Conservation (phyloP, 768 basidiomycete genomes). For the Boletus rufocinnamomeus region DNA sequence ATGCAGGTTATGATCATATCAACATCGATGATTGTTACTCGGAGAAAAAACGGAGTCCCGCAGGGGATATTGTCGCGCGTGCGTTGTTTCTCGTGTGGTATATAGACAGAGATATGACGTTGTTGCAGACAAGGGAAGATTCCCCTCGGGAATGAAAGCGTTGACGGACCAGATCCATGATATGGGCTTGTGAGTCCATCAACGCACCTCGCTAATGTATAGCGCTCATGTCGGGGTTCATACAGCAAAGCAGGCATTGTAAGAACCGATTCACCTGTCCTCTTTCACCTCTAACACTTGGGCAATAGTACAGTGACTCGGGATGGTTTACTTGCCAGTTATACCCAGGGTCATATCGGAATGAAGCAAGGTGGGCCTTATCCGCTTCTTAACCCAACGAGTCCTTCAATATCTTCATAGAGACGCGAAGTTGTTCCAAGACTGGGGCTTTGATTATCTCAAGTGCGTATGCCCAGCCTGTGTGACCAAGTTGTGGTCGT, state of each 20-base stretch:
- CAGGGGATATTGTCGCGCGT: slow-evolving; percentile 62
- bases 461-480: slow-evolving; percentile 44
- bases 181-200: slow-evolving; percentile 52
- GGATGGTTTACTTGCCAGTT: slow-evolving; percentile 68
- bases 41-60: slow-evolving; percentile 50
- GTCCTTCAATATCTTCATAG: slow-evolving; percentile 31
- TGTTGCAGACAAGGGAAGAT: slow-evolving; percentile 46
- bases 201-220: neutral
- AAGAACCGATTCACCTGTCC: slow-evolving; percentile 21
- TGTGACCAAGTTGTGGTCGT: neutral
- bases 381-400: neutral
- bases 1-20: slow-evolving; percentile 57
- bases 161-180: slow-evolving; percentile 57
- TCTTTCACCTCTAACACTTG: slow-evolving; percentile 6
- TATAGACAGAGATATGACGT: neutral
- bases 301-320: slow-evolving; percentile 60
- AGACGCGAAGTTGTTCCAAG: slow-evolving; percentile 58
- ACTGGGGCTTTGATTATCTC: slow-evolving; percentile 67
- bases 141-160: slow-evolving; percentile 59
- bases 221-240: neutral
- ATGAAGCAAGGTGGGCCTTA: slow-evolving; percentile 52
- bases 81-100: neutral
- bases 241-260: slow-evolving; percentile 64
- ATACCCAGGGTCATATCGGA: slow-evolving; percentile 66
- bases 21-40: slow-evolving; percentile 71